phyloP scores from a whole-genome alignment of 768 basidiomycete genomes.

The Suillus subalutaceus region DNA sequence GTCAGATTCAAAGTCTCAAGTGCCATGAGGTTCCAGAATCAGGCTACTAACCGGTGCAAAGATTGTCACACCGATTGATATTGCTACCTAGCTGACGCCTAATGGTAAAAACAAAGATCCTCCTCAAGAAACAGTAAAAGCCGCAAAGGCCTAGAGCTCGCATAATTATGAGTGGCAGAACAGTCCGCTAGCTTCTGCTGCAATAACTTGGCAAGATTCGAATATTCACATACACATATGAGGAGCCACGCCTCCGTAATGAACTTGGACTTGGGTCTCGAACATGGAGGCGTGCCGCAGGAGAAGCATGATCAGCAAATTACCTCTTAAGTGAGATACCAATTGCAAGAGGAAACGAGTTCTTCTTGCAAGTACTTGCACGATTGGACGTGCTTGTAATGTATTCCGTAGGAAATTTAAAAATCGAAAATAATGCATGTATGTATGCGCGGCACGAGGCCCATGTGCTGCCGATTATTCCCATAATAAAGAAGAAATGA shows the following conservation, averaged over 20 bases:
- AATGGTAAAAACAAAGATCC: not conserved
- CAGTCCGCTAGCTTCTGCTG: not conserved
- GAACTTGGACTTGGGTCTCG: not conserved
- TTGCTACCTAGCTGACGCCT: not conserved
- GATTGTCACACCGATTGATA: not conserved
- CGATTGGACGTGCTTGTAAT: not conserved
- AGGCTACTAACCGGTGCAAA: not conserved
- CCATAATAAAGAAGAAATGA: slow-evolving; percentile 2
- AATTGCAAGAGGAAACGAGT: not conserved
- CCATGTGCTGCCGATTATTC: not conserved
- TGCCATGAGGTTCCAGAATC: not conserved
- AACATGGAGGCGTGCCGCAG: slow-evolving; percentile 1
- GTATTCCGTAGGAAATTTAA: not conserved
- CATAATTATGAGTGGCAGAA: not conserved
- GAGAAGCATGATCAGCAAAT: slow-evolving; percentile 3
- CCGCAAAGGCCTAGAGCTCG: not conserved
- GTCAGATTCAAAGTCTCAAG: not conserved
- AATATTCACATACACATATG: not conserved
- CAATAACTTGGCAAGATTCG: not conserved
- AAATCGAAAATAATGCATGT: not conserved
- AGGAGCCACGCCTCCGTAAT: not conserved
- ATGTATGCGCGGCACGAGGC: not conserved
- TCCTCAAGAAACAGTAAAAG: not conserved
- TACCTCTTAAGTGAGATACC: not conserved
- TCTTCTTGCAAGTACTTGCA: not conserved